Base-by-base conservation (phyloP, 257 asterid species). In the Scutellaria baicalensis region DNA sequence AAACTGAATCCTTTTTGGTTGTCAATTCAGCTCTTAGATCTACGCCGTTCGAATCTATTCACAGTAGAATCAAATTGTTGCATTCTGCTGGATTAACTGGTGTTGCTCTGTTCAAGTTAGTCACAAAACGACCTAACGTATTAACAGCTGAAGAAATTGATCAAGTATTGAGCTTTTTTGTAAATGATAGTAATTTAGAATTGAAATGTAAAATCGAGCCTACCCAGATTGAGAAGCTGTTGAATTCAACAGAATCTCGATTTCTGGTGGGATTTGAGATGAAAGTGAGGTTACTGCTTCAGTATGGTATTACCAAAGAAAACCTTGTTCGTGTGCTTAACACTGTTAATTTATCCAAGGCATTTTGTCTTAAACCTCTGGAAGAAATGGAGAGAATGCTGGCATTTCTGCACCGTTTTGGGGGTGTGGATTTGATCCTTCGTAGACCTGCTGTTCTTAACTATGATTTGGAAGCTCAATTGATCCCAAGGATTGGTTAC, bases 391-490 rank as follows among this genome's bases (percentile, higher is more conserved):
- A 84, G 48, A 85, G 86, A 66, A 68, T 79, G 86, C 84, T 92
- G n/a, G 61, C 79, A 44, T 92, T 77, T 75, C 72, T 92, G 76
- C 75, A 77, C 39, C 88, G 84, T 51, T 89, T 88, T 49, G 92
- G 93, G 5, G 98, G 98, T 6, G 80, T 52, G 10, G 83, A 81
- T 47, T 76, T 92, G 71, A 84, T 92, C 64, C 78, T 88, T n/a
- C 89, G 88, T 23, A 84, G 96, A 27, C 96, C 96, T 10, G 89
- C 94, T 0, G 72, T 86, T 36, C 91, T 92, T 48, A 85, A 83
- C 55, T 86, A 79, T 64, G 86, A 89, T 72, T 75, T 92, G 64
- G 94, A 92, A 64, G 50, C 78, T 43, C 96, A 92, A 49, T 77
- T 92, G 79, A 79, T 84, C 20, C 98, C 96, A 9, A 86, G 97